Conservation (phyloP, 2,329 filamentous ascomycete genomes). For the Aspergillaceae sp. region DNA sequence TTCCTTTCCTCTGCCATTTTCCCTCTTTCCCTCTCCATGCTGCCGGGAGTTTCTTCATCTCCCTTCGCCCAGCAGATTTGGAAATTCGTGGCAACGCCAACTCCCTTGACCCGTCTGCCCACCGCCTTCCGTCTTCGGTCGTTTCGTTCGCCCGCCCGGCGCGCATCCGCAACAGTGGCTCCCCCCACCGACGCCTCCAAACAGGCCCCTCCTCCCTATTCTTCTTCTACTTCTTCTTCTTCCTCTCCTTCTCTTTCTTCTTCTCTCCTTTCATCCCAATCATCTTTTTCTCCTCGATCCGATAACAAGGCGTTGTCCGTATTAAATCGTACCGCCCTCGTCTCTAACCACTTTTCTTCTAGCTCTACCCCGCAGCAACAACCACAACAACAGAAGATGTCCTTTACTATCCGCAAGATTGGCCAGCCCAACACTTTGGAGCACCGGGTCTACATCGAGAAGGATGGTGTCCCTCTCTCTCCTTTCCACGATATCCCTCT, state of each 20-base stretch:
- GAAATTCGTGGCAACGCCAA: not conserved
- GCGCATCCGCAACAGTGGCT: slow-evolving; percentile 34
- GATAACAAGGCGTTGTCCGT: slow-evolving; percentile 14
- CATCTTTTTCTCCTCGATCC: slow-evolving; percentile 9
- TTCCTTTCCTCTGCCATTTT: not conserved
- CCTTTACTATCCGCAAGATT: slow-evolving; percentile 76
- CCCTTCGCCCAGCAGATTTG: not conserved
- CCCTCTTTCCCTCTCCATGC: not conserved
- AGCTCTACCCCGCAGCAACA: slow-evolving; percentile 15
- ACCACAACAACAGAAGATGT: slow-evolving; percentile 22
- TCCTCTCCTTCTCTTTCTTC: slow-evolving; percentile 16
- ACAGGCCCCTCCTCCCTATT: slow-evolving; percentile 21
- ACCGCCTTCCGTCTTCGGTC: slow-evolving; percentile 24
- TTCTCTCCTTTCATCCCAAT: slow-evolving; percentile 7
- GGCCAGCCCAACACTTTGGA: slow-evolving; percentile 86
- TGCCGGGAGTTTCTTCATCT: not conserved
- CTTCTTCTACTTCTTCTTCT: slow-evolving; percentile 20
- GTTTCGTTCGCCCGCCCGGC: slow-evolving; percentile 18
- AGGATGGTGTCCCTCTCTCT: slow-evolving; percentile 88
- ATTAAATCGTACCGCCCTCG: slow-evolving; percentile 33
- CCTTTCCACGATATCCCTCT: slow-evolving; percentile 98
- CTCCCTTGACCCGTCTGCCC: slow-evolving; percentile 29
- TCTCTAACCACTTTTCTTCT: slow-evolving; percentile 43
- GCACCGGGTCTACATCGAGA: slow-evolving; percentile 95
- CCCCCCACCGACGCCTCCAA: slow-evolving; percentile 25